Evolutionary conservation across 2,329 filamentous ascomycete genomes (phyloP).

Genomic region (Fusarium sp.): DNA sequence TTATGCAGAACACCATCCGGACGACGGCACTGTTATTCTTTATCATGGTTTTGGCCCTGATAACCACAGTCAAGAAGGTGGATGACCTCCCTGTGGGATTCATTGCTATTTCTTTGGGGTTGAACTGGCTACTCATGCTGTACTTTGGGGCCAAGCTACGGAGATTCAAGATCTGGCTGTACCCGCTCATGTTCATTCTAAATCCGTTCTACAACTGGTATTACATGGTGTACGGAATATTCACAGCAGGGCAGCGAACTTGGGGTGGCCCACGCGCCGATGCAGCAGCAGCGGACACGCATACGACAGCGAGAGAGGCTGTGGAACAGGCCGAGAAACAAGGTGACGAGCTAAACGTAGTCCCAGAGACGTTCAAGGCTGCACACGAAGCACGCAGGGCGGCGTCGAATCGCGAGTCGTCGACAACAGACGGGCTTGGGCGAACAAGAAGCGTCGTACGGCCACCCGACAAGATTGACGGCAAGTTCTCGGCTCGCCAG

Average conservation of each 20-base stretch:
- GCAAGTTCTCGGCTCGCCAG: slow-evolving; percentile 79
- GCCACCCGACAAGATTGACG: slow-evolving; percentile 79
- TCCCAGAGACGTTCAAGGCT: slow-evolving; percentile 83
- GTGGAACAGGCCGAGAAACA: slow-evolving; percentile 80
- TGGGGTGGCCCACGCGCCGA: slow-evolving; percentile 96
- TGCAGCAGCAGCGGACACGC: slow-evolving; percentile 79
- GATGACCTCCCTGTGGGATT: slow-evolving; percentile 88
- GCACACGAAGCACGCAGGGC: slow-evolving; percentile 62
- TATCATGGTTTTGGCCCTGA: slow-evolving; percentile 87
- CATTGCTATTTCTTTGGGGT: slow-evolving; percentile 88
- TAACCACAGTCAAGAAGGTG: slow-evolving; percentile 84
- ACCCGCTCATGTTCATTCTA: slow-evolving; percentile 93
- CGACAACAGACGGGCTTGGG: slow-evolving; percentile 52
- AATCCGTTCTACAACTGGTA: slow-evolving; percentile 99
- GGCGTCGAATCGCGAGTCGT: slow-evolving; percentile 46
- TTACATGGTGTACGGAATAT: slow-evolving; percentile 97
- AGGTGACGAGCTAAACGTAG: slow-evolving; percentile 89
- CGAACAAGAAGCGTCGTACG: slow-evolving; percentile 70
- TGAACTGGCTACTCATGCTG: slow-evolving; percentile 96
- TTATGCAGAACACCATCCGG: slow-evolving; percentile 96
- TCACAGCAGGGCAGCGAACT: slow-evolving; percentile 91
- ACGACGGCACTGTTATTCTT: slow-evolving; percentile 95
- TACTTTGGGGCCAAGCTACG: slow-evolving; percentile 91
- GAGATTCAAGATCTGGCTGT: slow-evolving; percentile 93
- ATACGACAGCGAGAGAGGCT: slow-evolving; percentile 83